These are phyloP conservation scores for Cubamyces sp. DNA, from an alignment of 768 basidiomycete genomes.

Conservation along the genomic window DNA sequence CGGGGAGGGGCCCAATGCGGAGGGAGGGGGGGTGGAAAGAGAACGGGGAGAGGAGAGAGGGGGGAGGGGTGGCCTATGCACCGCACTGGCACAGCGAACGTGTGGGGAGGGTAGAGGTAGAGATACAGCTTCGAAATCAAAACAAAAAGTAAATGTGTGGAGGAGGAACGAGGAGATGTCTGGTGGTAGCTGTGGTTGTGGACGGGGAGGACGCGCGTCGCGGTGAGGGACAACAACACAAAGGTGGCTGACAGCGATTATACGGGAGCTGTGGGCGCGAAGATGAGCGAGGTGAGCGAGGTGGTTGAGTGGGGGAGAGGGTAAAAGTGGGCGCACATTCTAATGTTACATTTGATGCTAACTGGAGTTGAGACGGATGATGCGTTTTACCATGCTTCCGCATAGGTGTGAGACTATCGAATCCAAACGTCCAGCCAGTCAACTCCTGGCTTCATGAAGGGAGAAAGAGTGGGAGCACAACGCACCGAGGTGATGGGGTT, in stretches of 20 bases:
- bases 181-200: too few species aligned
- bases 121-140: constrained; percentile 5
- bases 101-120: constrained; percentile 2
- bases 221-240: neutral
- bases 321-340: neutral
- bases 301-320: neutral
- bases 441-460: neutral
- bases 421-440: neutral
- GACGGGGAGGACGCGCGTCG: neutral
- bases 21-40: too few species aligned
- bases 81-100: constrained; percentile 12
- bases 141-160: too few species aligned
- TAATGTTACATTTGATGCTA: constrained; percentile 17
- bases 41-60: neutral
- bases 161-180: too few species aligned
- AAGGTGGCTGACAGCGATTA: constrained; percentile 14
- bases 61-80: neutral
- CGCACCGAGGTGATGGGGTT: constrained; percentile 10
- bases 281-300: neutral
- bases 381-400: constrained; percentile 18
- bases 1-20: too few species aligned
- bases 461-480: neutral
- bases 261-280: neutral
- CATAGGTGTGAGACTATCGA: constrained; percentile 7
- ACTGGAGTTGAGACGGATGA: neutral